phyloP scores from a whole-genome alignment of 805 yeast genomes.

The Wickerhamiella sergipiensis region DNA sequence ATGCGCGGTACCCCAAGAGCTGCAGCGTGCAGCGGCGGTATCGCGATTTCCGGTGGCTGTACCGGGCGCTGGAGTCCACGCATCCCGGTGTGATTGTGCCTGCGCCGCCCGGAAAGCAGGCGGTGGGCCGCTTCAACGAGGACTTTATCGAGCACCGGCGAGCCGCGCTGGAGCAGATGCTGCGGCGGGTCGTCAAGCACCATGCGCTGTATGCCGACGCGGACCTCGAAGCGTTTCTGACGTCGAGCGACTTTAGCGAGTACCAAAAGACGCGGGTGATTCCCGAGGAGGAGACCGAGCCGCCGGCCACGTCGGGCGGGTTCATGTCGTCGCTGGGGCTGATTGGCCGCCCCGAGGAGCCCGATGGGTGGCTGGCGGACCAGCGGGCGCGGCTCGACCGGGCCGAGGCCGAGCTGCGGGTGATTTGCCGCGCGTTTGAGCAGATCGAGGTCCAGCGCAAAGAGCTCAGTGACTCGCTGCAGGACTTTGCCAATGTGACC shows the following conservation, averaged over 20 bases:
- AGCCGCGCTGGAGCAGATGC: slow-evolving; percentile 74
- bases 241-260: slow-evolving; percentile 51
- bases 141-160: slow-evolving; percentile 81
- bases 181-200: slow-evolving; percentile 50
- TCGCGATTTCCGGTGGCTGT: slow-evolving; percentile 87
- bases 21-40: slow-evolving; percentile 68
- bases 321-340: slow-evolving; percentile 60
- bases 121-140: slow-evolving; percentile 81
- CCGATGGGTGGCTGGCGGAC: slow-evolving; percentile 63
- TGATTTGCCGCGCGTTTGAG: slow-evolving; percentile 59
- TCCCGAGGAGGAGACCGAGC: slow-evolving; percentile 37
- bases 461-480: slow-evolving; percentile 54
- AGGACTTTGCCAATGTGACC: slow-evolving; percentile 46
- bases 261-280: slow-evolving; percentile 40
- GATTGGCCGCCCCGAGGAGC: slow-evolving; percentile 58
- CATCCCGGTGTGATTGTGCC: slow-evolving; percentile 89
- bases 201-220: slow-evolving; percentile 49
- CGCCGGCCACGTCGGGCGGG: slow-evolving; percentile 32
- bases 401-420: slow-evolving; percentile 58
- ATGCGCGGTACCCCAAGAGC: slow-evolving; percentile 29
- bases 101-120: slow-evolving; percentile 92
- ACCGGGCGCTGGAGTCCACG: slow-evolving; percentile 69
- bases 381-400: slow-evolving; percentile 56
- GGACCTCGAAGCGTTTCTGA: slow-evolving; percentile 67
- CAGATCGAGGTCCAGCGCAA: slow-evolving; percentile 59